Percentiles rank a stretch among this genome's conserved stretches.
phyloP scores from a whole-genome alignment of 108 stramenopile species.

The Skeletonema costatum region DNA sequence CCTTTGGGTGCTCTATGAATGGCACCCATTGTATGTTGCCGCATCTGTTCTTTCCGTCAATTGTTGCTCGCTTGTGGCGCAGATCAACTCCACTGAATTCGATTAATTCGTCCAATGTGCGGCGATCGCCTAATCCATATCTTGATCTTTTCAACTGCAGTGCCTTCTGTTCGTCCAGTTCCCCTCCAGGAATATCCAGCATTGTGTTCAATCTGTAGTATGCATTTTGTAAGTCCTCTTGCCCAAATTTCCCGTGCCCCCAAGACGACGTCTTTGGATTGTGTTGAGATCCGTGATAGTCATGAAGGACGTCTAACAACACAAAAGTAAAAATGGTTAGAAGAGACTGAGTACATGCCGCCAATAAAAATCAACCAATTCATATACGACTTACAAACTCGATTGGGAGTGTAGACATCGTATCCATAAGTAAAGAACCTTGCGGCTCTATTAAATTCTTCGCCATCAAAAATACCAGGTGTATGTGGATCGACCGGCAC shows the following conservation, averaged over 20 bases:
- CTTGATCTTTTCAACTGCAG: conserved; percentile 29
- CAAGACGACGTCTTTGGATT: conserved; percentile 67
- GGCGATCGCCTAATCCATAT: conserved; percentile 74
- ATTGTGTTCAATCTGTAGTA: conserved; percentile 59
- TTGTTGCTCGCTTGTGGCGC: conserved; percentile 46
- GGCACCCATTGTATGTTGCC: conserved; percentile 88
- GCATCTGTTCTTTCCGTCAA: conserved; percentile 65
- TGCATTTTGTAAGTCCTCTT: conserved; percentile 7
- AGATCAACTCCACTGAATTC: conserved; percentile 81
- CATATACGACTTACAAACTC: conserved; percentile 26
- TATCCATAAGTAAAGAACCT: conserved; percentile 94
- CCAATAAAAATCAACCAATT: background rate
- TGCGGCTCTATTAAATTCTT: conserved; percentile 84
- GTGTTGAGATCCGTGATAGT: conserved; percentile 79
- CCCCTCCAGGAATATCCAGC: conserved; percentile 66
- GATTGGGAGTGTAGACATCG: conserved; percentile 88
- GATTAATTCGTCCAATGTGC: conserved; percentile 74
- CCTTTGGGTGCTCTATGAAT: conserved; percentile 55
- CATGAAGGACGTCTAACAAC: conserved; percentile 67
- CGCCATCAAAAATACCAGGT: conserved; percentile 89
- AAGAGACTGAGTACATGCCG: background rate
- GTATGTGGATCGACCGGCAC: conserved; percentile 91
- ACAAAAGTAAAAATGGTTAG: background rate
- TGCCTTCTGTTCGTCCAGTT: conserved; percentile 26
- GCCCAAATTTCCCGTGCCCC: conserved; percentile 40